These are phyloP conservation scores for Saccharomyces hybrid DNA, from an alignment of 1,139 yeast genomes.

Conservation along the genomic window DNA sequence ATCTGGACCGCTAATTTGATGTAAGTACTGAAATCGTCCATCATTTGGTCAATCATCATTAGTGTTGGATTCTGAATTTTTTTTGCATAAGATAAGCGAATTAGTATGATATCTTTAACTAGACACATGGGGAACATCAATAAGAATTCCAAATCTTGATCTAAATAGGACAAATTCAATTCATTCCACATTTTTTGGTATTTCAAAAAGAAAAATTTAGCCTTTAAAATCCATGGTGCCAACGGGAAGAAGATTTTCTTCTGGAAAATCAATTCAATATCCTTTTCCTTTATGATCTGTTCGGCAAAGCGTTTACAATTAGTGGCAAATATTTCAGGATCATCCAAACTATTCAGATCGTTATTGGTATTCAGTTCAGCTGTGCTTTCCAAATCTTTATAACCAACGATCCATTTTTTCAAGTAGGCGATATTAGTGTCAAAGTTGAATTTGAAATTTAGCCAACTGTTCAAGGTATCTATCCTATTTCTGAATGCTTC, in stretches of 20 bases:
- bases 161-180: conserved; percentile 69
- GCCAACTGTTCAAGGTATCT: conserved; percentile 82
- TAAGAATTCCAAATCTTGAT: conserved; percentile 53
- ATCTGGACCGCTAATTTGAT: conserved; percentile 70
- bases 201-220: conserved; percentile 62
- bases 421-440: conserved; percentile 48
- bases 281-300: conserved; percentile 77
- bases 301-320: conserved; percentile 76
- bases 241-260: conserved; percentile 38
- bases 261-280: conserved; percentile 61
- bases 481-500: conserved; percentile 58
- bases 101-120: conserved; percentile 70
- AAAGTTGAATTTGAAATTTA: conserved; percentile 65
- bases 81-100: conserved; percentile 71
- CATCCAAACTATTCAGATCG: conserved; percentile 3
- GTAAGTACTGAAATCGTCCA: conserved; percentile 76
- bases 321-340: conserved; percentile 5
- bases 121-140: conserved; percentile 75
- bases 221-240: conserved; percentile 56
- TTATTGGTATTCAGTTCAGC: conserved; percentile 33
- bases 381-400: conserved; percentile 54
- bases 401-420: conserved; percentile 62
- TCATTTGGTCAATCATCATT: conserved; percentile 94
- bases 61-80: conserved; percentile 79
- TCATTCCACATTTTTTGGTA: conserved; percentile 57